Evolutionary conservation across 805 yeast species (phyloP).

Genomic region (Metschnikowia cubensis): DNA sequence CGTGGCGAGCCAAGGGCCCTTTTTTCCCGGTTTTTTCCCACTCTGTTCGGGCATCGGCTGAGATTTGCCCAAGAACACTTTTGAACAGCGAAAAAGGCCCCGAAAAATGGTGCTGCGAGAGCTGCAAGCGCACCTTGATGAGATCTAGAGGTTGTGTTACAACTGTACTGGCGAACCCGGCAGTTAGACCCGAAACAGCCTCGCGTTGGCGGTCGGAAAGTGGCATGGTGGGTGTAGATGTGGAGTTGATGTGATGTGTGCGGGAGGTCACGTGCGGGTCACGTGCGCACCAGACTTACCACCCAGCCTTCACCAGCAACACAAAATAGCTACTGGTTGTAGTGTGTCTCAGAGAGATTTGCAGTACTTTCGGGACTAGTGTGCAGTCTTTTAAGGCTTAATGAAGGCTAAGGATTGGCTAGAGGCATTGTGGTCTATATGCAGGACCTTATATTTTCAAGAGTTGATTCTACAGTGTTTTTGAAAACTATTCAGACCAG

Average conservation of each 20-base stretch:
- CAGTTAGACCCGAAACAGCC: conserved; percentile 65
- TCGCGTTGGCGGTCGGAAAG: conserved; percentile 42
- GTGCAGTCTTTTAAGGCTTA: too few species aligned
- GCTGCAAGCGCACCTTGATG: conserved; percentile 76
- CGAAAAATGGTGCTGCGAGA: conserved; percentile 29
- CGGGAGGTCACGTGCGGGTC: neutral
- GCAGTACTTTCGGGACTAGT: too few species aligned
- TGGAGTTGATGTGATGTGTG: neutral
- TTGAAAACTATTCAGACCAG: too few species aligned
- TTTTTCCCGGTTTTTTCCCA: conserved; percentile 2
- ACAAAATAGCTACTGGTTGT: too few species aligned
- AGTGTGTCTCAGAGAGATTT: too few species aligned
- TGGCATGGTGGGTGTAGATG: neutral
- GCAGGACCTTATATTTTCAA: too few species aligned
- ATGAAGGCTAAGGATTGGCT: too few species aligned
- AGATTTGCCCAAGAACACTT: conserved; percentile 19
- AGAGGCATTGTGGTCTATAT: too few species aligned
- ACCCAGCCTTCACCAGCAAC: too few species aligned
- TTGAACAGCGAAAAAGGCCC: conserved; percentile 20
- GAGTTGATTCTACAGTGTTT: too few species aligned
- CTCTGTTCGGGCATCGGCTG: conserved; percentile 18
- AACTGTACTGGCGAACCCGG: conserved; percentile 78
- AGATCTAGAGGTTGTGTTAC: conserved; percentile 88
- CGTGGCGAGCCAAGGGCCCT: conserved; percentile 2
- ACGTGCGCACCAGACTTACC: neutral